Percentiles rank a stretch among this genome's conserved stretches.
Conservation (phyloP, 345 rosid genomes). For the Salix udensis region DNA sequence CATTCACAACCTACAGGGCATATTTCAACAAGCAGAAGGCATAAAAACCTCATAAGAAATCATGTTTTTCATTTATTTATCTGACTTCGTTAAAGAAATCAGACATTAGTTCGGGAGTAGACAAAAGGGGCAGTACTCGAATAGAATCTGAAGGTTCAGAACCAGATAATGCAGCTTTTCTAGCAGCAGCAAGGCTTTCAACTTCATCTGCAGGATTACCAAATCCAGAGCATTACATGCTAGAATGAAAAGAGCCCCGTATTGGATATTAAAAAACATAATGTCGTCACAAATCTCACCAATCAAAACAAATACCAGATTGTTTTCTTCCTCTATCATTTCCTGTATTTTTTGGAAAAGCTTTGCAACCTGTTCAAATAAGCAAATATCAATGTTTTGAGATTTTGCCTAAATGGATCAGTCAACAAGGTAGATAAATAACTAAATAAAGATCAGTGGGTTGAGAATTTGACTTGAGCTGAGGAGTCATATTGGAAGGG, state of each 20-base stretch:
- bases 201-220: conserved; percentile 80
- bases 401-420: neutral
- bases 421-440: neutral
- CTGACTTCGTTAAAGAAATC: neutral
- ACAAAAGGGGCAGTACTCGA: conserved; percentile 45
- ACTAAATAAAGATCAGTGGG: neutral
- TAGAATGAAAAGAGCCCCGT: conserved; percentile 17
- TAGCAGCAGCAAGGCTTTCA: conserved; percentile 98
- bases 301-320: conserved; percentile 93
- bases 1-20: conserved; percentile 81
- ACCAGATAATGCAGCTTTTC: conserved; percentile 95
- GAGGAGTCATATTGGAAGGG: neutral
- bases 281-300: conserved; percentile 55
- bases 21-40: conserved; percentile 14
- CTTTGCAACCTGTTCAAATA: conserved; percentile 68
- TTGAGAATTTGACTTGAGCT: neutral
- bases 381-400: neutral
- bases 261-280: neutral
- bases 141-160: conserved; percentile 99
- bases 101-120: conserved; percentile 1
- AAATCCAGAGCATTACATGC: conserved; percentile 18
- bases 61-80: neutral
- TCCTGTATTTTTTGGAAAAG: conserved; percentile 98
- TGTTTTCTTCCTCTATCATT: conserved; percentile 98
- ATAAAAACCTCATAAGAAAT: neutral